Percentiles rank a stretch among this genome's conserved stretches.
Evolutionary conservation across 163 green algal genomes (phyloP).

Genomic region (Botryococcus braunii): DNA sequence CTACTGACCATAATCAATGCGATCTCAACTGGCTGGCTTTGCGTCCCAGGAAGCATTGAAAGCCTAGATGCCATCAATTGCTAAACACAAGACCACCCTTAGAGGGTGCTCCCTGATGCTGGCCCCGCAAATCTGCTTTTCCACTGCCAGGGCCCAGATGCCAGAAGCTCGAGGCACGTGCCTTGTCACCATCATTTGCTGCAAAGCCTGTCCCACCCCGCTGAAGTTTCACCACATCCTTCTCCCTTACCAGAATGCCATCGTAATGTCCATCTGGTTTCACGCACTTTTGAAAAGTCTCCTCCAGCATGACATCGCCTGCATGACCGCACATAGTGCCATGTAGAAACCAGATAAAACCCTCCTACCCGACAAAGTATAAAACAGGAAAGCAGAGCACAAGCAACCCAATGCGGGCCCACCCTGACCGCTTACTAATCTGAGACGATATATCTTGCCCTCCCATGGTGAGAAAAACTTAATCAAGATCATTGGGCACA

Average conservation of each 20-base stretch:
- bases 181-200: slow-evolving; percentile 61
- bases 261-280: slow-evolving; percentile 74
- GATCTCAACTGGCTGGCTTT: too few relatives aligned
- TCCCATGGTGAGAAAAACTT: not conserved
- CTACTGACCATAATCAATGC: too few relatives aligned
- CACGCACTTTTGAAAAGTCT: slow-evolving; percentile 80
- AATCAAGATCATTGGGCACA: not conserved
- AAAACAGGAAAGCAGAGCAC: not conserved
- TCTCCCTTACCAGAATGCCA: slow-evolving; percentile 36
- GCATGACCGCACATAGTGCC: not conserved
- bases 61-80: too few relatives aligned
- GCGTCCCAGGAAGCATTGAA: too few relatives aligned
- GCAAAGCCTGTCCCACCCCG: slow-evolving; percentile 85
- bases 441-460: not conserved
- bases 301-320: slow-evolving; percentile 77
- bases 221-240: slow-evolving; percentile 81
- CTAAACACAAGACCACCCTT: slow-evolving; percentile 70
- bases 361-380: too few relatives aligned
- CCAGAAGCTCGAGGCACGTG: slow-evolving; percentile 55
- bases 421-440: not conserved
- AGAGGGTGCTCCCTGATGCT: slow-evolving; percentile 44
- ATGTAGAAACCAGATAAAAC: not conserved
- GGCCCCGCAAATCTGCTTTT: slow-evolving; percentile 70
- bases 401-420: not conserved
- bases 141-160: slow-evolving; percentile 65